Base-by-base conservation (phyloP, 1,284 basidiomycete genomes). In the Ustilago nuda region DNA sequence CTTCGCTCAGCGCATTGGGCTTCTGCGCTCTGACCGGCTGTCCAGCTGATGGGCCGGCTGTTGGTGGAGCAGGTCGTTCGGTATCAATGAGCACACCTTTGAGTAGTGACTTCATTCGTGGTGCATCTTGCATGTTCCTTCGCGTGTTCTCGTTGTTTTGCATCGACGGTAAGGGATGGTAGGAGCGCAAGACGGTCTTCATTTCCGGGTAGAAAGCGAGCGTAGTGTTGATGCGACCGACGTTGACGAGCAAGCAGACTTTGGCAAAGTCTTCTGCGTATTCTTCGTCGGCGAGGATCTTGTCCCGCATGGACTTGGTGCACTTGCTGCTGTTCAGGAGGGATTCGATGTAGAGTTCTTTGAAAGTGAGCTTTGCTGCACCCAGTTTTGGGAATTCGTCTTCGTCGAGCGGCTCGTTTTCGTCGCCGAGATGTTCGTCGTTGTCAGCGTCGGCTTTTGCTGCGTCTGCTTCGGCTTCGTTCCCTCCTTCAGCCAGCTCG, bases 221-320 rank as follows among this genome's bases (percentile, higher is more conserved):
- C 36, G 94, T 95, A 30, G 94, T 95, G 84, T 95, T 96, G 85
- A 96, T 93, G 65, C 94, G 89, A n/a, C 94, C 94, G 56, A 95
- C 92, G 81, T 96, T 96, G 56, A 94, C 93, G 52, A 96, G 88
- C 33, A 96, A 88, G 48, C 92, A 92, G 51, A 95, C 82, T 45
- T 87, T 94, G 57, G 91, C 92, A 76, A 94, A 91, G 86, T 94
- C 93, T 63, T 91, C 88, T 3, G 91, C 92, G 85, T 94, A 95
- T 17, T 90, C 90, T 37, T 92, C 92, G 2, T 90, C 92, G 62
- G 92, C 91, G 52, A 90, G 83, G 89, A 94, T 92, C 86, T 93
- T 94, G 84, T 94, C 92, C 83, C 92, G 91, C 84, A 94, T 90
- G 32, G 92, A 91, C 87, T 93, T 93, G 63, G 94, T 94, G 86